These are phyloP conservation scores for Dendrobium officinale DNA, from an alignment of 106 monocot species.

Conservation along the genomic window DNA sequence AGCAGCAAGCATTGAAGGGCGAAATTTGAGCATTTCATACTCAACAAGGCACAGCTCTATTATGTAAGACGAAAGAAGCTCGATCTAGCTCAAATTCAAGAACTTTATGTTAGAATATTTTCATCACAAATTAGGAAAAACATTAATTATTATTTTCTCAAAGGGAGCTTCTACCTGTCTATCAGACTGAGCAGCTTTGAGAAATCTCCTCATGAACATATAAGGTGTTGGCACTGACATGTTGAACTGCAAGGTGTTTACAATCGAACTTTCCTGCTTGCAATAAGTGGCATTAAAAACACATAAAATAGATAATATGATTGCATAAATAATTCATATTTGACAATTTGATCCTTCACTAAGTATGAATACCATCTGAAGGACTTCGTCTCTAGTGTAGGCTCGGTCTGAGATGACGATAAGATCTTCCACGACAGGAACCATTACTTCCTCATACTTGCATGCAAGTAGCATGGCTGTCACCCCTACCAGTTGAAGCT, in stretches of 20 bases:
- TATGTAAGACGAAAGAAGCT: conserved; percentile 49
- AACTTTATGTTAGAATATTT: not conserved
- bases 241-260: conserved; percentile 71
- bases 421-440: conserved; percentile 82
- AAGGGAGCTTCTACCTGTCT: conserved; percentile 34
- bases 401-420: conserved; percentile 76
- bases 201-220: conserved; percentile 88
- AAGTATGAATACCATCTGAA: conserved; percentile 58
- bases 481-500: conserved; percentile 86
- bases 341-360: too few relatives aligned
- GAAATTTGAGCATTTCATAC: conserved; percentile 79
- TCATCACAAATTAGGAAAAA: not conserved
- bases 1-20: conserved; percentile 73
- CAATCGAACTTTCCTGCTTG: conserved; percentile 66
- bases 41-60: conserved; percentile 66
- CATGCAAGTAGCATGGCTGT: conserved; percentile 96
- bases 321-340: not conserved
- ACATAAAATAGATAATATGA: not conserved
- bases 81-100: conserved; percentile 24
- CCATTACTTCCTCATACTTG: conserved; percentile 91
- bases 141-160: not conserved
- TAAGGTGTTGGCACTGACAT: conserved; percentile 86
- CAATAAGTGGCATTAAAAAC: not conserved
- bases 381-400: conserved; percentile 64
- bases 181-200: conserved; percentile 77